A percentile compares a stretch with the other conserved stretches of the same genome.
These are phyloP conservation scores for Monosporozyma solicola DNA, from an alignment of 805 yeast genomes.

Conservation along the genomic window DNA sequence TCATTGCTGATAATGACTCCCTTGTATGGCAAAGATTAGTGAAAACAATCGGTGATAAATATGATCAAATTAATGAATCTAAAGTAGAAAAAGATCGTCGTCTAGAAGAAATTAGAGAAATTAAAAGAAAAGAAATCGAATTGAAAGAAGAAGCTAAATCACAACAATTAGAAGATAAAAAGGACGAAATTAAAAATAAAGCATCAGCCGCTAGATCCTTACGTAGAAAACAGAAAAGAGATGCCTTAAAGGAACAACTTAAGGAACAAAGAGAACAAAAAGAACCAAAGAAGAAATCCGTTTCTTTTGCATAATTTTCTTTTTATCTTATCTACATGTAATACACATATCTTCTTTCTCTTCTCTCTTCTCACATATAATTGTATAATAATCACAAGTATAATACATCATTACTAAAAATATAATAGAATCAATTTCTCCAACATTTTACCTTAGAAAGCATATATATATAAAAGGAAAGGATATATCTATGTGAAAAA, in stretches of 20 bases:
- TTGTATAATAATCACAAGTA: not conserved
- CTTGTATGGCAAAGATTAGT: slow-evolving; percentile 59
- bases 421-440: not conserved
- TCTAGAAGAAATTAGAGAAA: slow-evolving; percentile 80
- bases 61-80: slow-evolving; percentile 72
- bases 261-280: slow-evolving; percentile 6
- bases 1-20: slow-evolving; percentile 61
- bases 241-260: slow-evolving; percentile 6
- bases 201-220: slow-evolving; percentile 59
- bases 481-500: not conserved
- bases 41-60: slow-evolving; percentile 70
- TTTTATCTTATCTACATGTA: not conserved
- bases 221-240: slow-evolving; percentile 48
- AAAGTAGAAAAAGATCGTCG: slow-evolving; percentile 85
- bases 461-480: not conserved
- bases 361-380: not conserved
- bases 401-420: too few species aligned
- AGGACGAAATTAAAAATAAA: slow-evolving; percentile 64
- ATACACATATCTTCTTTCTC: not conserved
- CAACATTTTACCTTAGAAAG: not conserved
- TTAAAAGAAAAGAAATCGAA: slow-evolving; percentile 81
- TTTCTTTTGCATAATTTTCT: slow-evolving; percentile 32
- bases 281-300: slow-evolving; percentile 30
- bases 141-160: slow-evolving; percentile 65
- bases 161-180: slow-evolving; percentile 64